Evolutionary conservation across 2,329 filamentous ascomycete genomes (phyloP), one percentile per base, ranked within the genome.

Genomic region (Calonectria naviculata): DNA sequence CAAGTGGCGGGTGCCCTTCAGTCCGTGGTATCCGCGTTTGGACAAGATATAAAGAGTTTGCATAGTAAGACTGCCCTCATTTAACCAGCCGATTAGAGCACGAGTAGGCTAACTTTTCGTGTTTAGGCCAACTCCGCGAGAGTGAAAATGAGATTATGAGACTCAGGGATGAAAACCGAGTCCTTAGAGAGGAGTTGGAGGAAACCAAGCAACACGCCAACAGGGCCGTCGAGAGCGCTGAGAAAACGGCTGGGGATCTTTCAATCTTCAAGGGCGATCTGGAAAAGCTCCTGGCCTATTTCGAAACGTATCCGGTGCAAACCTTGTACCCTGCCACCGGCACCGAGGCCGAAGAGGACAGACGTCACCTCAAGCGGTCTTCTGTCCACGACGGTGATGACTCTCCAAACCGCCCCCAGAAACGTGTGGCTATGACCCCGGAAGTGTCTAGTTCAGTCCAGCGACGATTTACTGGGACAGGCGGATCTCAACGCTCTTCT

Each of bases 1-100:
- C 82, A 83, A 46, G 78, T 84, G 47, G 78, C 84, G 15, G 80
- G 83, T 9, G 79, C 80, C 2, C 81, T 85, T 58, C 81, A 84
- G 24, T 78, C 78, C 15, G 77, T 80, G 28, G 76, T 85, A 12
- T 68, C 74, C 21, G 81, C 80, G 26, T 80, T 86, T 21, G 80
- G 84, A 41, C 68, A 75, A 24, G 81, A 84, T 41, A 75, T 83
- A 66, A 73, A 78, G 41, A 80, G 78, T 29, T 73, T 85, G 12
- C 79, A 76, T 38, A 79, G 80, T 34, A 78, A 77, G 1, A 71
- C 82, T n/a, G 61, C 66, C 8, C 68, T 74, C 7, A 60, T 84
- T 38, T 76, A 76, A n/a, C 74, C 64, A 10, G 78, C 19, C 12
- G 81, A 15, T 42, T 72, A n/a, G 71, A 70, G 34, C 71, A 76